Percentiles rank a stretch among this genome's conserved stretches.
phyloP scores from a whole-genome alignment of 169 alveolate genomes.

The Plasmodium relictum region DNA sequence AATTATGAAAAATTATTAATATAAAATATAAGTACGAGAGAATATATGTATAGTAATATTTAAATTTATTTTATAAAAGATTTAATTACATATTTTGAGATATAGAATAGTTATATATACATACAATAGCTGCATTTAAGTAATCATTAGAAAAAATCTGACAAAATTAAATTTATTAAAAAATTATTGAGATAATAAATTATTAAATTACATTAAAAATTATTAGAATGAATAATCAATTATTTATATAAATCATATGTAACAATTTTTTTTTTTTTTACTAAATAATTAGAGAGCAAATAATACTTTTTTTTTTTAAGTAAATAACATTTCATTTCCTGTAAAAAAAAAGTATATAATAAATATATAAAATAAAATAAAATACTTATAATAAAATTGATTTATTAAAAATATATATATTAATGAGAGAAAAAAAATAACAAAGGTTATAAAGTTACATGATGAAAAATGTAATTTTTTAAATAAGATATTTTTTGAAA shows the following conservation, averaged over 20 bases:
- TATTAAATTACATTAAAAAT: not conserved
- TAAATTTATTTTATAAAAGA: too few species aligned
- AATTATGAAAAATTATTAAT: too few species aligned
- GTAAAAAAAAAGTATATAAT: not conserved
- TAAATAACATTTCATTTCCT: conserved; percentile 41
- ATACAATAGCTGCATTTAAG: conserved; percentile 49
- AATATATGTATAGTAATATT: too few species aligned
- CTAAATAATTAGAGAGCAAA: conserved; percentile 52
- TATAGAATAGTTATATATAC: conserved; percentile 32
- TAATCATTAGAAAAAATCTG: conserved; percentile 52
- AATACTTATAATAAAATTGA: too few species aligned
- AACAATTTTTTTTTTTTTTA: not conserved
- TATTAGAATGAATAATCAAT: not conserved
- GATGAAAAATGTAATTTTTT: conserved; percentile 20
- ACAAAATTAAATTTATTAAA: not conserved
- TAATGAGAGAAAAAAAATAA: not conserved
- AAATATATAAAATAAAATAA: not conserved
- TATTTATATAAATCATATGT: not conserved
- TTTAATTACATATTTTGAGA: conserved; percentile 24
- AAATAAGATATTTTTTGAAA: conserved; percentile 26
- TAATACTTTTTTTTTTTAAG: conserved; percentile 19
- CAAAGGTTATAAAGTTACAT: not conserved
- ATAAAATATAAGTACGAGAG: too few species aligned
- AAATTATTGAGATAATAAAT: not conserved
- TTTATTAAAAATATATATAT: not conserved